These are phyloP conservation scores for Carex arenaria DNA, from an alignment of 202 grass and related monocot species.

Conservation along the genomic window DNA sequence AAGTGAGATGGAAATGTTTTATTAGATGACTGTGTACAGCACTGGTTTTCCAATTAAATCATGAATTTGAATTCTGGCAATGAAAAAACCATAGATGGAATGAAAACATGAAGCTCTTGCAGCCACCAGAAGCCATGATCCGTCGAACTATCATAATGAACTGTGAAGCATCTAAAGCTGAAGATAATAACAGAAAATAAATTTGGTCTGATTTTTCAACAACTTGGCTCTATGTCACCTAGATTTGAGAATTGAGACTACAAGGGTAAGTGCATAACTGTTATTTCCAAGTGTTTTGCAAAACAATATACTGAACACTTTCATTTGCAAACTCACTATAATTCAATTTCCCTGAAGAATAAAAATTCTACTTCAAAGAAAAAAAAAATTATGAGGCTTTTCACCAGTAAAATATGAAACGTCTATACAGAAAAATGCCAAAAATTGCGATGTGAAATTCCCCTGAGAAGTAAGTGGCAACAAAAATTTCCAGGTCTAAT, in stretches of 20 bases:
- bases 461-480: background rate
- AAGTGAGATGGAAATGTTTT: too few relatives aligned
- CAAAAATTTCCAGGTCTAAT: background rate
- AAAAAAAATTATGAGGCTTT: background rate
- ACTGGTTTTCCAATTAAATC: too few relatives aligned
- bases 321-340: background rate
- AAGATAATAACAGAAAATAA: background rate
- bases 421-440: background rate
- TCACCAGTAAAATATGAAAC: background rate
- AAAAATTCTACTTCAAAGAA: background rate
- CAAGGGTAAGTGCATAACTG: background rate
- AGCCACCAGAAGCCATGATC: too few relatives aligned
- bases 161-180: background rate
- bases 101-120: too few relatives aligned
- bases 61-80: too few relatives aligned
- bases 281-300: background rate
- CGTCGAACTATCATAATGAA: too few relatives aligned
- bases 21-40: too few relatives aligned
- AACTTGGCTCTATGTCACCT: background rate
- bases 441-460: background rate
- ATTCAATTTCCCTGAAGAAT: background rate
- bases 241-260: background rate
- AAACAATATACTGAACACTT: background rate
- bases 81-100: too few relatives aligned
- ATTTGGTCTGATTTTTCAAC: background rate